Percentiles rank a stretch among this genome's conserved stretches.
Evolutionary conservation across 768 basidiomycete species (phyloP).

Genomic region (Serendipita sp.): DNA sequence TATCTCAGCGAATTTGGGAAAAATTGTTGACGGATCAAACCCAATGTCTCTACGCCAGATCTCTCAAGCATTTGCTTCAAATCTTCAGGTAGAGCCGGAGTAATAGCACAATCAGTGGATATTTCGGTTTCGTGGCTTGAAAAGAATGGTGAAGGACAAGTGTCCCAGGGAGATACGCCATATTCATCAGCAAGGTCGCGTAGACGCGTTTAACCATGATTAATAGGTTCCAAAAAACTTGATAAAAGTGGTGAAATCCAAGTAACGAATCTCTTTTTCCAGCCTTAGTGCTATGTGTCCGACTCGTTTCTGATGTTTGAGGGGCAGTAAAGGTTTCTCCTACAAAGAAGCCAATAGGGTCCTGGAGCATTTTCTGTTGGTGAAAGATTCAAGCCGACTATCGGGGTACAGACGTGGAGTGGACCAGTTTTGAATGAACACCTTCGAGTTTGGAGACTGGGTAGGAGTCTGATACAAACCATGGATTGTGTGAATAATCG

Average conservation of each 20-base stretch:
- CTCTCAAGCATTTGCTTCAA: slow-evolving; percentile 34
- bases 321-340: too few species aligned
- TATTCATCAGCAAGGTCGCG: slow-evolving; percentile 61
- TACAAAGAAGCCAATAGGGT: too few species aligned
- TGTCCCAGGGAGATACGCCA: slow-evolving; percentile 40
- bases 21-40: slow-evolving; percentile 23
- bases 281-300: too few species aligned
- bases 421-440: not conserved
- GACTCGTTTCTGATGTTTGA: too few species aligned
- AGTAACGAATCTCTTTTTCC: too few species aligned
- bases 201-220: slow-evolving; percentile 30
- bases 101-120: slow-evolving; percentile 66
- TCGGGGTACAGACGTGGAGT: not conserved
- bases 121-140: slow-evolving; percentile 36
- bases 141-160: slow-evolving; percentile 46
- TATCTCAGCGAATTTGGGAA: slow-evolving; percentile 38
- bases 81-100: slow-evolving; percentile 36
- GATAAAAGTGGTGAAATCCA: too few species aligned
- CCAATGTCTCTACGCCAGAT: slow-evolving; percentile 32
- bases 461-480: too few species aligned
- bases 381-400: too few species aligned
- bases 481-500: too few species aligned
- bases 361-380: too few species aligned
- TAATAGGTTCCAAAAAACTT: too few species aligned
- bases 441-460: not conserved